Evolutionary conservation across 345 rosid species (phyloP), one percentile per base, ranked within the genome.

Genomic region (Melaleuca alternifolia): DNA sequence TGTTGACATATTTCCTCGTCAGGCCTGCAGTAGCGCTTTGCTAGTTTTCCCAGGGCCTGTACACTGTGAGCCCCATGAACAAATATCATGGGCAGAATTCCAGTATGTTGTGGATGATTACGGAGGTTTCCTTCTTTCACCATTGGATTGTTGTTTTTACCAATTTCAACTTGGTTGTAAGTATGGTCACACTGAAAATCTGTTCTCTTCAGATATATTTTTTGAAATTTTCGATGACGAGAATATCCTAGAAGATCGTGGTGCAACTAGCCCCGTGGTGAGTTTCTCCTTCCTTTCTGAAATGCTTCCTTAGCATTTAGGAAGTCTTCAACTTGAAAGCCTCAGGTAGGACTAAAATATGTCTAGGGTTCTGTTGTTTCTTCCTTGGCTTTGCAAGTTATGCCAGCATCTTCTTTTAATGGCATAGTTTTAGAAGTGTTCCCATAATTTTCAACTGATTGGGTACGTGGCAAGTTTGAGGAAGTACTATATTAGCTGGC

Each of bases 231-330:
- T 89, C 54, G 98, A 97, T 84, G 92, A 93, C 54, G 92, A 86
- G 88, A 97, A 96, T 90, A 93, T 97, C 89, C 87, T 97, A 89
- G 92, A 92, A 92, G 98, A 96, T 91, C 97, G 88, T 84, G 96
- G 94, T 91, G 98, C 98, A 83, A 95, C 92, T 88, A 97, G 93
- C 88, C 98, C 96, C 65, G 98, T 97, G 95, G 99, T 97, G 90
- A 92, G 96, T n/a, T 79, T 87, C 86, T 82, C 50, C 85, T 88
- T 93, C 65, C 86, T 83, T 89, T 85, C 56, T 71, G 82, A 87
- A 65, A 76, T 59, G 54, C 86, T 71, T 71, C 53, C 41, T 30
- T 28, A 4, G 9, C 50, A 51, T 65, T 83, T 56, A 15, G 61
- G 37, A 41, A 79, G 16, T 83, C 26, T 41, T 52, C 85, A 37